Conservation (phyloP, 2,329 filamentous ascomycete genomes). For the Rutstroemia sp. region DNA sequence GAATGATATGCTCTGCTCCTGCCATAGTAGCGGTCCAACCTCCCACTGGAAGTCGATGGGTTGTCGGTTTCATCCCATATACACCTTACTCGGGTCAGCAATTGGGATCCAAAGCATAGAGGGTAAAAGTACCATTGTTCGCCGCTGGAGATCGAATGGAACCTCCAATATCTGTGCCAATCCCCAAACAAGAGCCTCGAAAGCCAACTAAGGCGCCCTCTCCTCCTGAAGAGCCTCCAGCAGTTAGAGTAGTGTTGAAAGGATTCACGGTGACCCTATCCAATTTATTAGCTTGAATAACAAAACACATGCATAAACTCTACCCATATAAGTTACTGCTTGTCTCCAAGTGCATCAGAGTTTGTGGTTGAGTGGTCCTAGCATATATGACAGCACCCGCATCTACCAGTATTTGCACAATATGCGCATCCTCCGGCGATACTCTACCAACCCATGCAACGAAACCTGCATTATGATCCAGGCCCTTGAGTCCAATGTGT, state of each 20-base stretch:
- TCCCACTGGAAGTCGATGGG: slow-evolving; percentile 20
- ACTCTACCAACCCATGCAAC: slow-evolving; percentile 40
- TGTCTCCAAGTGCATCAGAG: slow-evolving; percentile 47
- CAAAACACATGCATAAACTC: slow-evolving; percentile 5
- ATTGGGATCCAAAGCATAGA: neutral
- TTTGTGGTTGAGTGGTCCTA: slow-evolving; percentile 47
- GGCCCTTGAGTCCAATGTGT: slow-evolving; percentile 41
- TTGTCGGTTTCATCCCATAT: slow-evolving; percentile 28
- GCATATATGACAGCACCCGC: slow-evolving; percentile 46
- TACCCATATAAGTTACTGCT: slow-evolving; percentile 40
- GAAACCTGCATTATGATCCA: slow-evolving; percentile 43
- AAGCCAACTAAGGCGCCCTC: slow-evolving; percentile 48
- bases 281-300: neutral
- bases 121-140: slow-evolving; percentile 33
- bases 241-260: slow-evolving; percentile 41
- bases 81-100: slow-evolving; percentile 19
- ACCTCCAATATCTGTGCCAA: slow-evolving; percentile 47
- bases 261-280: slow-evolving; percentile 45
- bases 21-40: slow-evolving; percentile 19
- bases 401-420: slow-evolving; percentile 38
- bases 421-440: slow-evolving; percentile 38
- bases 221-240: slow-evolving; percentile 48
- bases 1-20: slow-evolving; percentile 34
- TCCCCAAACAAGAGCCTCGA: slow-evolving; percentile 44
- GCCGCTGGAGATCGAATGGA: slow-evolving; percentile 41